phyloP scores from a whole-genome alignment of 805 yeast species.

The Candida germanica region DNA sequence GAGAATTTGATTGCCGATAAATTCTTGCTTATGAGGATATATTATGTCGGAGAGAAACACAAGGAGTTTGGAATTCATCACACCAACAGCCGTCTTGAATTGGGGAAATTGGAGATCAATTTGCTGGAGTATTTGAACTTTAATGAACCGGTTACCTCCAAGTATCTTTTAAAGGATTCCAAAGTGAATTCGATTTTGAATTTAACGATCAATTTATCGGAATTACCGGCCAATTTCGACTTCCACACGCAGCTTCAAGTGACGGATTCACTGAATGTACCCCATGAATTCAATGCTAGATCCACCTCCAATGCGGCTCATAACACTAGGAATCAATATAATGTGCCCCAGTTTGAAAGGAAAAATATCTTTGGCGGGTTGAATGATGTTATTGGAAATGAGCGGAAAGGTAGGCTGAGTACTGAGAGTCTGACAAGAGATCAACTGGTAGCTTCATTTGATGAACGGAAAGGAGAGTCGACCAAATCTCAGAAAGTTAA shows the following conservation, averaged over 20 bases:
- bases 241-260: conserved; percentile 42
- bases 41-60: conserved; percentile 29
- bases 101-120: conserved; percentile 70
- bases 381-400: conserved; percentile 26
- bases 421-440: conserved; percentile 1
- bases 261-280: conserved; percentile 19
- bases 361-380: conserved; percentile 50
- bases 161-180: conserved; percentile 72
- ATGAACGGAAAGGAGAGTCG: neutral
- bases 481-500: conserved; percentile 6
- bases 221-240: conserved; percentile 35
- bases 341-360: conserved; percentile 39
- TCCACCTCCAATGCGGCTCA: neutral
- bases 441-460: neutral
- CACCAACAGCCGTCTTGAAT: conserved; percentile 12
- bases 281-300: conserved; percentile 5
- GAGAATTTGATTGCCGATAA: conserved; percentile 42
- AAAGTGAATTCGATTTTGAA: conserved; percentile 80
- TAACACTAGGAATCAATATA: conserved; percentile 23
- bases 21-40: conserved; percentile 36
- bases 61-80: conserved; percentile 10
- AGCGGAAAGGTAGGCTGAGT: conserved; percentile 5
- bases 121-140: conserved; percentile 67
- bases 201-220: conserved; percentile 52
- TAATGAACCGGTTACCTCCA: conserved; percentile 48